phyloP scores from a whole-genome alignment of 306 rosid species.

The Corylus americana region DNA sequence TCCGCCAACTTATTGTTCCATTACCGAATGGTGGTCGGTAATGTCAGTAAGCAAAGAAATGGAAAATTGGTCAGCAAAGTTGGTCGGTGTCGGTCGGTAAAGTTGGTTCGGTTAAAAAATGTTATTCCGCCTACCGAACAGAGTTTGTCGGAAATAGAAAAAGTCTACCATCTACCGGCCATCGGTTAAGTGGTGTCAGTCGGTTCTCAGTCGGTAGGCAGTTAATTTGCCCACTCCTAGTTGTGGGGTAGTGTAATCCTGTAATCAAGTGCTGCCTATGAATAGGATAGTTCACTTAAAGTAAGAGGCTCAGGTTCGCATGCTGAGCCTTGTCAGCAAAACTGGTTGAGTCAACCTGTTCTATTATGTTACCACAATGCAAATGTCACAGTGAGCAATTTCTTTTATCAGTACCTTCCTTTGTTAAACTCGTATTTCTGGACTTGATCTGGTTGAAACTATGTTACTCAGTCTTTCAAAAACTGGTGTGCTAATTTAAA shows the following conservation, averaged over 20 bases:
- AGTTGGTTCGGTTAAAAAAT: too few relatives aligned
- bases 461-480: conserved; percentile 1
- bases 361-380: background rate
- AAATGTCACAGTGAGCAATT: background rate
- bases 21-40: too few relatives aligned
- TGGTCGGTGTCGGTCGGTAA: too few relatives aligned
- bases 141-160: too few relatives aligned
- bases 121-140: too few relatives aligned
- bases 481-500: conserved; percentile 21
- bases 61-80: too few relatives aligned
- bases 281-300: background rate
- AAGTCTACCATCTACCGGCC: too few relatives aligned
- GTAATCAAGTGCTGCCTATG: background rate
- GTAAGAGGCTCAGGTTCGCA: background rate
- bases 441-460: conserved; percentile 19
- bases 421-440: background rate
- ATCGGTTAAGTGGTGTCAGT: too few relatives aligned
- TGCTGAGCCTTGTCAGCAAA: background rate
- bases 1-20: too few relatives aligned
- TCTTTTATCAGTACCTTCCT: background rate
- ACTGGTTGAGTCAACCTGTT: background rate
- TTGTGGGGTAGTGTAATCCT: background rate
- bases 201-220: too few relatives aligned
- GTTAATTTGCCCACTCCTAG: too few relatives aligned
- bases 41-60: too few relatives aligned